Evolutionary conservation across 225 moss, liverwort and hornwort genomes (phyloP), one percentile per base, ranked within the genome.

Genomic region (Bryoerythrophyllum caledonicum): DNA sequence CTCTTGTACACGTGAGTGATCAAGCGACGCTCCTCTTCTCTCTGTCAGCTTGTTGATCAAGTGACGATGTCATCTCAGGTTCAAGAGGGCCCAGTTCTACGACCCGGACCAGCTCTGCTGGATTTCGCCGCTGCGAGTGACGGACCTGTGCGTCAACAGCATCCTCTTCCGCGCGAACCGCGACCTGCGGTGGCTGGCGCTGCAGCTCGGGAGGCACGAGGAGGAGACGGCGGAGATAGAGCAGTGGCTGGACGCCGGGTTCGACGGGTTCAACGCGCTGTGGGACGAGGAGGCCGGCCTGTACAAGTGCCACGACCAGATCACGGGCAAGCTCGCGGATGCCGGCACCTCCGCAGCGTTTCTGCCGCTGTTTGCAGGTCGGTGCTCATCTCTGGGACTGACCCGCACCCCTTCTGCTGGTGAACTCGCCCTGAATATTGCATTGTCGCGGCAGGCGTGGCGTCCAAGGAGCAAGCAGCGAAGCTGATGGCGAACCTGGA

Each of bases 401-500:
- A n/a, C n/a, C n/a, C n/a, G n/a, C n/a, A 49, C 48, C 3, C 48
- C 7, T 44, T 17, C 48, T n/a, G n/a, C n/a, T n/a, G n/a, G n/a
- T n/a, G n/a, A n/a, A n/a, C n/a, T n/a, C n/a, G n/a, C n/a, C n/a
- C n/a, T n/a, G n/a, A n/a, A n/a, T n/a, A n/a, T n/a, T n/a, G n/a
- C n/a, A n/a, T n/a, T n/a, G n/a, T n/a, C n/a, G n/a, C n/a, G n/a
- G 32, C 68, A 81, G 84, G 84, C 14, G 84, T 84, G 51, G 84
- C 81, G 23, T 74, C 84, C 15, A 78, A 71, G 66, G 81, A 84
- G 6, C 81, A 82, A 75, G 85, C 85, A 26, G 81, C 81, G 7
- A 79, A 63, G 71, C 85, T 85, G n/a, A 81, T 67, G 35, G 74
- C 67, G 27, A 79, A 78, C 34, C 21, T 85, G 75, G 71, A 75